A percentile compares a stretch with the other conserved stretches of the same genome.
These are phyloP conservation scores for Xylaria flabelliformis DNA, from an alignment of 495 filamentous ascomycete genomes.

Conservation along the genomic window DNA sequence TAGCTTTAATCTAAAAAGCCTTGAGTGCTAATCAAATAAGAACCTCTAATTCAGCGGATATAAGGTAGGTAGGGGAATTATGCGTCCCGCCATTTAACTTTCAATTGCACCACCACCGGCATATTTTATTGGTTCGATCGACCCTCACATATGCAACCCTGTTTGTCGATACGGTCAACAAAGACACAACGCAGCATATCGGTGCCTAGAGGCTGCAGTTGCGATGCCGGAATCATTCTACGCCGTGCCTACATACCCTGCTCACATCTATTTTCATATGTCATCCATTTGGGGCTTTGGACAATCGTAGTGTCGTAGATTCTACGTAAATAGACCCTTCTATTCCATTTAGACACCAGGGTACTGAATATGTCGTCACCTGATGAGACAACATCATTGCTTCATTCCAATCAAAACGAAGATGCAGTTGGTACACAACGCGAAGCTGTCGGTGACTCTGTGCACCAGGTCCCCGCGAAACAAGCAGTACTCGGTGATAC, in stretches of 20 bases:
- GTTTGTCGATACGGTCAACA: not conserved
- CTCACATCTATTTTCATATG: not conserved
- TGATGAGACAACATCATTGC: slow-evolving; percentile 20
- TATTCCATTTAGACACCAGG: not conserved
- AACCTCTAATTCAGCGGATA: not conserved
- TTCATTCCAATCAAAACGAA: slow-evolving; percentile 2
- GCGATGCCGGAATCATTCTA: slow-evolving; percentile 9
- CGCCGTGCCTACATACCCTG: not conserved
- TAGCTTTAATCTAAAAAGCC: not conserved
- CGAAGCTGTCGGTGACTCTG: not conserved
- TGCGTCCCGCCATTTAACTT: not conserved
- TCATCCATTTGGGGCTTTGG: not conserved
- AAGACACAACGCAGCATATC: not conserved
- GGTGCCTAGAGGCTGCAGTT: not conserved
- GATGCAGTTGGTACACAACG: not conserved
- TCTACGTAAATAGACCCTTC: not conserved
- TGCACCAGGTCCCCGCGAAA: not conserved
- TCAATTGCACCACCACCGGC: slow-evolving; percentile 14
- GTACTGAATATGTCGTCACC: not conserved
- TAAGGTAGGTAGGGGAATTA: not conserved
- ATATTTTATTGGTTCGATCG: slow-evolving; percentile 3
- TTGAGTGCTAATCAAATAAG: not conserved
- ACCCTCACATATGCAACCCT: not conserved
- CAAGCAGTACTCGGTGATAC: too few relatives aligned
- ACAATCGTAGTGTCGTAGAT: not conserved